A percentile compares a stretch with the other conserved stretches of the same genome.
Conservation (phyloP, 768 basidiomycete species). For the Russula vinacea region DNA sequence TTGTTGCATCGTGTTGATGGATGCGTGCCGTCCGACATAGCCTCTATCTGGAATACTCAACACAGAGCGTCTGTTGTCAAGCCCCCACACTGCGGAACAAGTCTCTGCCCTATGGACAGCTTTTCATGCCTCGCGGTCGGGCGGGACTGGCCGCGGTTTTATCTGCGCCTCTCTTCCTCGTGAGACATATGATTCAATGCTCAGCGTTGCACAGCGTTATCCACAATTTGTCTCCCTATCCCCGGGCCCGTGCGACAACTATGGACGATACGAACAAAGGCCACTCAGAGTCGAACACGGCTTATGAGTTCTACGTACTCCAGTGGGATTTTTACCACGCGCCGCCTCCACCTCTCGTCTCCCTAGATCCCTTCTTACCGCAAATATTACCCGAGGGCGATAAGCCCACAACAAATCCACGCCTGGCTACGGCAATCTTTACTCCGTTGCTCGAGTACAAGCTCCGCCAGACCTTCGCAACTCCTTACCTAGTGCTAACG, state of each 20-base stretch:
- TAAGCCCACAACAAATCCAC: conserved; percentile 43
- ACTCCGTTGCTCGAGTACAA: conserved; percentile 95
- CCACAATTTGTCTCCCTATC: conserved; percentile 81
- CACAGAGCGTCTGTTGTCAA: conserved; percentile 59
- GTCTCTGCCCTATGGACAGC: conserved; percentile 84
- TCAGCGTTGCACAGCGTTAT: conserved; percentile 57
- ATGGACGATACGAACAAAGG: conserved; percentile 38
- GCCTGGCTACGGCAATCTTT: conserved; percentile 77
- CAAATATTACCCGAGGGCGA: conserved; percentile 30
- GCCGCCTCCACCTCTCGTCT: conserved; percentile 55
- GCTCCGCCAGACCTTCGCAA: conserved; percentile 74
- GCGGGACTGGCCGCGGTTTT: conserved; percentile 77
- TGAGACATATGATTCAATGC: conserved; percentile 70
- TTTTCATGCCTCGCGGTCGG: conserved; percentile 79
- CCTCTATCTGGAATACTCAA: conserved; percentile 81
- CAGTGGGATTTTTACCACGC: conserved; percentile 86
- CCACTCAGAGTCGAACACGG: conserved; percentile 38
- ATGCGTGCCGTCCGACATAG: conserved; percentile 43
- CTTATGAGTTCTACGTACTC: conserved; percentile 79
- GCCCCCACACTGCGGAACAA: conserved; percentile 67
- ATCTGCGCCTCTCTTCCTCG: conserved; percentile 81
- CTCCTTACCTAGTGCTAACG: conserved; percentile 86
- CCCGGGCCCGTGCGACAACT: conserved; percentile 43
- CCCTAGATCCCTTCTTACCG: conserved; percentile 45
- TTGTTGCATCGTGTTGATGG: conserved; percentile 2